Evolutionary conservation across 805 yeast genomes (phyloP), one percentile per base, ranked within the genome.

Genomic region (Kodamaea kakaduensis): DNA sequence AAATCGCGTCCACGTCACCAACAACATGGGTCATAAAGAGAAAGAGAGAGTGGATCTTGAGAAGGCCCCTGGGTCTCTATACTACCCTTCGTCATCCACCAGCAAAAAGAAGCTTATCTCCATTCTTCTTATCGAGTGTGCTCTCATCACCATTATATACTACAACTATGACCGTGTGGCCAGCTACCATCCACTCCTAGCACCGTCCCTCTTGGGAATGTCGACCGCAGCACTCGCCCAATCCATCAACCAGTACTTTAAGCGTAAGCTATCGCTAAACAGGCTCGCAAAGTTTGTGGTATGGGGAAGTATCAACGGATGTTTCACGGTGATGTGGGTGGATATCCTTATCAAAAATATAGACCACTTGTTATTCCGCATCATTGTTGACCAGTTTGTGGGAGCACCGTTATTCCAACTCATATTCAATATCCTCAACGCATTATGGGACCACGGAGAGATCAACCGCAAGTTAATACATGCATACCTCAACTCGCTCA

Each of bases 301-400:
- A 2, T 79, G 84, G 84, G 86, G 86, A 12, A 53, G 65, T 9
- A 57, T 78, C 30, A 78, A 78, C 51, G 85, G 84, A 1, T 47
- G 67, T 12, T 52, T 77, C 32, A 72, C 79, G 3, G 67, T 64
- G 6, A 47, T 72, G 10, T 79, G 84, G 84, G 68, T 79, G 23
- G 73, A 72, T 29, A 41, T 68, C 16, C 52, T 79, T 25, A 48
- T 72, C 5, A 33, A 43, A 3, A 54, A 53, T 5, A 46, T 72
- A 19, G 70, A 68, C 7, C 54, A 56, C 30, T 44, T 58, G 2
- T 15, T 60, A 3, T 44, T 56, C 37, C 58, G 78, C 34, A 67
- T 79, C 20, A 17, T 71, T 7, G 39, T 70, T 3, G 86, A 79
- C 49, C 84, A 78, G 50, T 38, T 62, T 1, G 43, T 76, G 1